A percentile compares a stretch with the other conserved stretches of the same genome.
phyloP scores from a whole-genome alignment of 164 flowering plant genomes.

The Malania oleifera region DNA sequence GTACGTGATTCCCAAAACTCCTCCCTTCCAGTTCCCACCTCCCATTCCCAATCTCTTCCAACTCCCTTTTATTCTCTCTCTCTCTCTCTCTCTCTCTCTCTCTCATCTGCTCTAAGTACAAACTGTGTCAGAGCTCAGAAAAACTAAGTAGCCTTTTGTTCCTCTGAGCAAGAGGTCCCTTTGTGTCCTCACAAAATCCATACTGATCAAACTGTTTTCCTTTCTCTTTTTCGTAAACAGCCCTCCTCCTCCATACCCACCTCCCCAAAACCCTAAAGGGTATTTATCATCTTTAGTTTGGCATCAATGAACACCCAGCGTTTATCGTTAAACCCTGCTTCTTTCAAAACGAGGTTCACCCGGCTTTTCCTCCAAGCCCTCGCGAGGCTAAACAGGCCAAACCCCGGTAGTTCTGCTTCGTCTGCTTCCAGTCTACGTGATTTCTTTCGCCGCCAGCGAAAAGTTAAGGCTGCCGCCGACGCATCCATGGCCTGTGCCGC shows the following conservation, averaged over 20 bases:
- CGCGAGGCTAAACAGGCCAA: conserved; percentile 12
- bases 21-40: conserved; percentile 23
- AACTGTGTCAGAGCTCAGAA: conserved; percentile 23
- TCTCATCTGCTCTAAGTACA: not conserved
- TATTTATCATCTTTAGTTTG: too few relatives aligned
- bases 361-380: conserved; percentile 33
- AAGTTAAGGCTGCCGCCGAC: conserved; percentile 43
- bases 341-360: conserved; percentile 29
- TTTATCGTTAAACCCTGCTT: conserved; percentile 8
- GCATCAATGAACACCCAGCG: conserved; percentile 14
- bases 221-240: not conserved
- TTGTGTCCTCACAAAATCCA: conserved; percentile 48
- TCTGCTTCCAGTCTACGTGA: not conserved
- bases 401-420: not conserved
- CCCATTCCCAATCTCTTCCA: conserved; percentile 24
- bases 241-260: too few relatives aligned
- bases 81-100: conserved; percentile 9
- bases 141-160: conserved; percentile 26
- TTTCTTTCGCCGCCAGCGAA: conserved; percentile 8
- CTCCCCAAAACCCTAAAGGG: too few relatives aligned
- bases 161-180: conserved; percentile 28
- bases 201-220: not conserved
- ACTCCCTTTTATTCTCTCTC: not conserved
- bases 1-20: conserved; percentile 18
- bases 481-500: conserved; percentile 46